These are phyloP conservation scores for Leccinum pallidistipes DNA, from an alignment of 1,284 basidiomycete genomes.

Conservation along the genomic window DNA sequence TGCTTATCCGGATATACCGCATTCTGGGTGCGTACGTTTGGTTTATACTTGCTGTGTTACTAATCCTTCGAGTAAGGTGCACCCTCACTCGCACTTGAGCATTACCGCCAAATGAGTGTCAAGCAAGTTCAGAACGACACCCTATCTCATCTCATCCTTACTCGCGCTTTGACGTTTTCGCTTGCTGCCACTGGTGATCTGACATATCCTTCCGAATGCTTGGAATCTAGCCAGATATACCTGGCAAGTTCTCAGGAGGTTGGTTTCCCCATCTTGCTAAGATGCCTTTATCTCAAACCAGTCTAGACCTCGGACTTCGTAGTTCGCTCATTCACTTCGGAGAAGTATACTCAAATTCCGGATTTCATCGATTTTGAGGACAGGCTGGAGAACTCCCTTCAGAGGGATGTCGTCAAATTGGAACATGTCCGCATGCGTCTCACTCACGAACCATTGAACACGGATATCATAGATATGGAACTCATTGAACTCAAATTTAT, in stretches of 20 bases:
- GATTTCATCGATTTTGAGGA: slow-evolving; percentile 81
- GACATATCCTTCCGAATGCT: slow-evolving; percentile 67
- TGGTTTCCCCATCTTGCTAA: slow-evolving; percentile 14
- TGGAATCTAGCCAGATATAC: slow-evolving; percentile 79
- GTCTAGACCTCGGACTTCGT: slow-evolving; percentile 75
- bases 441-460: slow-evolving; percentile 66
- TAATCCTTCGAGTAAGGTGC: slow-evolving; percentile 48
- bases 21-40: slow-evolving; percentile 55
- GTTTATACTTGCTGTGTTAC: neutral
- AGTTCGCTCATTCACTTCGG: slow-evolving; percentile 69
- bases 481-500: slow-evolving; percentile 82
- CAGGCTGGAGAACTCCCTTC: slow-evolving; percentile 74
- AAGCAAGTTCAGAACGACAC: slow-evolving; percentile 88
- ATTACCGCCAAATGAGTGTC: slow-evolving; percentile 72
- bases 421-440: slow-evolving; percentile 82
- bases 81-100: slow-evolving; percentile 66
- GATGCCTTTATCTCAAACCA: slow-evolving; percentile 5
- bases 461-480: slow-evolving; percentile 75
- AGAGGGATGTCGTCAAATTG: slow-evolving; percentile 74
- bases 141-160: slow-evolving; percentile 75
- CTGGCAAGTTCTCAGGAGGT: slow-evolving; percentile 75
- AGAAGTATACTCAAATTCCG: slow-evolving; percentile 84
- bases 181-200: slow-evolving; percentile 69
- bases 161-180: slow-evolving; percentile 79
- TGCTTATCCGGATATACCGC: slow-evolving; percentile 77